Base-by-base conservation (phyloP, 768 basidiomycete genomes). In the Collybia nuda region DNA sequence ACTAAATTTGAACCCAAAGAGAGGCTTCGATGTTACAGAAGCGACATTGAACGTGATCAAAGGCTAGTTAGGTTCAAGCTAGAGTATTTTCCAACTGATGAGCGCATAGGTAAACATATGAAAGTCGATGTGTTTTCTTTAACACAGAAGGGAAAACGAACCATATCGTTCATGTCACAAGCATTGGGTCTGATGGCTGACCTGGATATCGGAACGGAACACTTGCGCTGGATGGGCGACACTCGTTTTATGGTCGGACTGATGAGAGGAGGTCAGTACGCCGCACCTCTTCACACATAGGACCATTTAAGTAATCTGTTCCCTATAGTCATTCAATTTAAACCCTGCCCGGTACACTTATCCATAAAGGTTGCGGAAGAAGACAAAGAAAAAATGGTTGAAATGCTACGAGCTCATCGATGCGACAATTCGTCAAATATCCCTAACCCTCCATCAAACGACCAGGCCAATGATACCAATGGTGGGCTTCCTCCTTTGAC, bases 161-260 rank as follows among this genome's bases (percentile, higher is more conserved):
- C 73, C 2, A 75, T 89, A 60, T 90, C 89, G 12, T 94, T 90
- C 73, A 85, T 94, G 82, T 84, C 88, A 0, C 90, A 93, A 69
- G 78, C 85, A 2, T 62, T 90, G 18, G 93, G 93, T 2, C 73
- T 95, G 26, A 88, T 93, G 82, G 90, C 93, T 2, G 90, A 94
- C 54, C 52, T 92, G 36, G 92, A 93, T 67, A 68, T 90, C 40
- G 87, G 87, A 48, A 95, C 93, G 1, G 92, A 94, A 52, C 71
- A 90, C 58, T 67, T 94, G 37, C 80, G 91, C 7, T 93, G 88
- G 86, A 85, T 95, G 85, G 93, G 93, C 8, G 87, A 86, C 59
- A 71, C 77, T 11, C 85, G 93, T 7, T 95, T 95, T 65, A 63
- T 86, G 24, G 70, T 80, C 51, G 93, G 93, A 7, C 81, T 82